Conservation (phyloP, 129 eudicot genomes). For the Flaveria trinervia region DNA sequence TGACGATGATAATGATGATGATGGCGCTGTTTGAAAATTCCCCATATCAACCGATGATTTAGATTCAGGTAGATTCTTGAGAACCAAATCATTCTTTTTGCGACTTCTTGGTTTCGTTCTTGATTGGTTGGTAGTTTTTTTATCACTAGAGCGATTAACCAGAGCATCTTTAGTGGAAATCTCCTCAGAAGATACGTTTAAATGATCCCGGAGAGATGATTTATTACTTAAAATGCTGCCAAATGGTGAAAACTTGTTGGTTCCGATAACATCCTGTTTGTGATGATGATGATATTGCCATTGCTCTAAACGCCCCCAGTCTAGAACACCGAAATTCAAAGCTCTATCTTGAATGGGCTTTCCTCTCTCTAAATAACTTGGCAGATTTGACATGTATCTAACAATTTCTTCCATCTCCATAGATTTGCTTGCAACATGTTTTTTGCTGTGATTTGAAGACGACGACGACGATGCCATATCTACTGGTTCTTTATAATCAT, state of each 20-base stretch:
- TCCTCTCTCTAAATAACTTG: slow-evolving; percentile 72
- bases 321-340: slow-evolving; percentile 77
- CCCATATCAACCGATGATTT: slow-evolving; percentile 26
- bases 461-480: slow-evolving; percentile 36
- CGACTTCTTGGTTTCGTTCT: slow-evolving; percentile 29
- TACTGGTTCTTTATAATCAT: slow-evolving; percentile 37
- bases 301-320: slow-evolving; percentile 71
- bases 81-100: slow-evolving; percentile 21
- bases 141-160: slow-evolving; percentile 30
- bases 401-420: slow-evolving; percentile 69
- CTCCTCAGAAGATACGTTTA: slow-evolving; percentile 41
- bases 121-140: slow-evolving; percentile 31
- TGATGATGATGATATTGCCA: slow-evolving; percentile 65
- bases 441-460: slow-evolving; percentile 26
- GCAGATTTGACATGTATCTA: slow-evolving; percentile 79
- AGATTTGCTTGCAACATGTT: slow-evolving; percentile 37
- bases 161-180: slow-evolving; percentile 17
- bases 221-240: slow-evolving; percentile 46
- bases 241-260: slow-evolving; percentile 41
- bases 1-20: slow-evolving; percentile 11
- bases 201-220: slow-evolving; percentile 45
- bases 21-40: slow-evolving; percentile 29
- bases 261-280: slow-evolving; percentile 24
- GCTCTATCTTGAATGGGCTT: slow-evolving; percentile 58
- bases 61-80: slow-evolving; percentile 21